Conservation (phyloP, 768 basidiomycete species). For the Russula sp. region DNA sequence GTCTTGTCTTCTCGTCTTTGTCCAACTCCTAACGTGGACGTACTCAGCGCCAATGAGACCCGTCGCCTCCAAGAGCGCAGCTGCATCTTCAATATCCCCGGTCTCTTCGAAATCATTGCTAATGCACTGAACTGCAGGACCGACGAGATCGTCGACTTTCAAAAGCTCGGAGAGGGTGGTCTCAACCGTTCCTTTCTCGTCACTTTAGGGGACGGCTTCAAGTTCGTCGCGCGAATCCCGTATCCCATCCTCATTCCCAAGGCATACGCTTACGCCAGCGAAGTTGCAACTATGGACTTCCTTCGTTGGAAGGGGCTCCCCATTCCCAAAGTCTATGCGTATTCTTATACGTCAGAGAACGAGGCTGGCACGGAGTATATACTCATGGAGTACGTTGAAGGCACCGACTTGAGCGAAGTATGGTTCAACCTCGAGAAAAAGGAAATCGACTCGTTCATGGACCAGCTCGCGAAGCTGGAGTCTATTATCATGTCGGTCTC, state of each 20-base stretch:
- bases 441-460: constrained; percentile 33
- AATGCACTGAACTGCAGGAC: too few relatives aligned
- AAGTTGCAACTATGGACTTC: constrained; percentile 28
- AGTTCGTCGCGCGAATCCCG: constrained; percentile 26
- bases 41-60: constrained; percentile 24
- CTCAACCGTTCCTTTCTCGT: constrained; percentile 30
- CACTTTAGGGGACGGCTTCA: constrained; percentile 23
- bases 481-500: constrained; percentile 38
- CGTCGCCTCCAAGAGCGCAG: constrained; percentile 43
- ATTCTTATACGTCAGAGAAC: background rate
- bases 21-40: background rate
- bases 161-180: constrained; percentile 39
- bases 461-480: constrained; percentile 42
- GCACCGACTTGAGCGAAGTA: background rate
- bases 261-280: constrained; percentile 27
- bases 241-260: constrained; percentile 21
- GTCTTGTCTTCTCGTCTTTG: constrained; percentile 14
- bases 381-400: background rate
- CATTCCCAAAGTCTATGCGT: constrained; percentile 22
- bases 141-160: constrained; percentile 30
- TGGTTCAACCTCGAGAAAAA: background rate
- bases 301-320: constrained; percentile 28
- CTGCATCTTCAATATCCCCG: constrained; percentile 36
- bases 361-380: background rate
- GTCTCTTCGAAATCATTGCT: constrained; percentile 33